Evolutionary conservation across 2,329 filamentous ascomycete species (phyloP).

Genomic region (Niveomyces coronatus): DNA sequence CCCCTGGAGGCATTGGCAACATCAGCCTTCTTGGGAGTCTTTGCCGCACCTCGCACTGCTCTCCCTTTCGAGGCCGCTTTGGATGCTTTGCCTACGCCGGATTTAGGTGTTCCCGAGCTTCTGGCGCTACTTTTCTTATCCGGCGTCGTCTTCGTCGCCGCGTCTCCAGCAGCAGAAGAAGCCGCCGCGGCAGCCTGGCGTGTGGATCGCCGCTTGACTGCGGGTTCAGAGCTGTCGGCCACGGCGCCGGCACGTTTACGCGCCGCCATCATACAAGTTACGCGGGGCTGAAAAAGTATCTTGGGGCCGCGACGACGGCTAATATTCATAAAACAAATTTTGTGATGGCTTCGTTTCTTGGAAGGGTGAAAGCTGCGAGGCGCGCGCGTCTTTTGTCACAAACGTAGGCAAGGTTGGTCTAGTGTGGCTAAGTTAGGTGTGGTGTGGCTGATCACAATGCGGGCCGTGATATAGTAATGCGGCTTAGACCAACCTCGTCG

Average conservation of each 20-base stretch:
- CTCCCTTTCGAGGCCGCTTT: neutral
- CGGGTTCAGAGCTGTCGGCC: constrained; percentile 12
- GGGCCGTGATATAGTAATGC: too few relatives aligned
- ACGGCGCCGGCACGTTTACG: constrained; percentile 13
- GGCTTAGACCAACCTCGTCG: too few relatives aligned
- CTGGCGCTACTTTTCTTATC: neutral
- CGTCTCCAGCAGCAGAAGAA: constrained; percentile 3
- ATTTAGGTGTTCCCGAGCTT: neutral
- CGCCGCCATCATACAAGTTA: constrained; percentile 13
- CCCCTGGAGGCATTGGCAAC: too few relatives aligned
- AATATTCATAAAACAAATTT: too few relatives aligned
- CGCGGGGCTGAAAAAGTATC: neutral
- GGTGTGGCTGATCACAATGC: too few relatives aligned
- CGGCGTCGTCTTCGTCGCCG: neutral
- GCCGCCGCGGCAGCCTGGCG: constrained; percentile 15
- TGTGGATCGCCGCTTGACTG: constrained; percentile 18
- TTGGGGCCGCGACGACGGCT: neutral
- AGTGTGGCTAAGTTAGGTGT: too few relatives aligned
- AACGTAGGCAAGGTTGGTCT: too few relatives aligned
- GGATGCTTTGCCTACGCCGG: neutral
- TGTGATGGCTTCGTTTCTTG: too few relatives aligned
- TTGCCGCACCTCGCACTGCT: neutral
- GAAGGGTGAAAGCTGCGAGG: too few relatives aligned
- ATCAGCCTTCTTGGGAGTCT: too few relatives aligned
- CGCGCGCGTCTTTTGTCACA: too few relatives aligned